Conservation (phyloP, 148 eudicot genomes). For the Chenopodium formosanum region DNA sequence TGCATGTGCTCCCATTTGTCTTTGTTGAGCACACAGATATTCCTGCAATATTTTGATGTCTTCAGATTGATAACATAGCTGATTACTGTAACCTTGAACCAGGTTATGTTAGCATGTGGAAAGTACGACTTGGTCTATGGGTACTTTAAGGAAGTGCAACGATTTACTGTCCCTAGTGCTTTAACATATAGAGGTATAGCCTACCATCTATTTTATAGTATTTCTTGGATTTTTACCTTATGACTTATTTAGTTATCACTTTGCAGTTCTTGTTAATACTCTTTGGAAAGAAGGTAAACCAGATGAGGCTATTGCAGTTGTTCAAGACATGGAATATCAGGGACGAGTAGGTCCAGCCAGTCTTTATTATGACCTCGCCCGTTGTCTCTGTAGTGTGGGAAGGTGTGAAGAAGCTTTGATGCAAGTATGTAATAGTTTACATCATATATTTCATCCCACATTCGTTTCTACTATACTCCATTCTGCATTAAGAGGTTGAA, state of each 20-base stretch:
- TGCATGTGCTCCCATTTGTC: neutral
- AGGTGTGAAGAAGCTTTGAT: conserved; percentile 75
- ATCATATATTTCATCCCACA: neutral
- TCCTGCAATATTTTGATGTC: neutral
- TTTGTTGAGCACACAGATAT: neutral
- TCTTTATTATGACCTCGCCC: conserved; percentile 91
- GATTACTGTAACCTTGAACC: conserved; percentile 20
- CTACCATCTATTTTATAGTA: neutral
- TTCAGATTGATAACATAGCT: neutral
- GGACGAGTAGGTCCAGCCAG: conserved; percentile 86
- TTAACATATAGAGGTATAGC: conserved; percentile 78
- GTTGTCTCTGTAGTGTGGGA: conserved; percentile 96
- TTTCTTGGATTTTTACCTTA: conserved; percentile 12
- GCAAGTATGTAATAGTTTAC: conserved; percentile 47
- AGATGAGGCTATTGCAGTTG: conserved; percentile 68
- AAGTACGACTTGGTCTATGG: conserved; percentile 88
- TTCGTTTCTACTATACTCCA: neutral
- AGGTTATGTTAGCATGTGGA: conserved; percentile 91
- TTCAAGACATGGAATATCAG: conserved; percentile 76
- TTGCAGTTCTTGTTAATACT: conserved; percentile 73
- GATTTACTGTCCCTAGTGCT: conserved; percentile 74
- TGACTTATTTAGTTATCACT: conserved; percentile 17
- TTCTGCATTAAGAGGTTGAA: neutral
- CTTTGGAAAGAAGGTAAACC: conserved; percentile 84
- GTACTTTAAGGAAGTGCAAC: conserved; percentile 59